phyloP scores from a whole-genome alignment of 2,329 filamentous ascomycete species.

The Talaromyces atroroseus region DNA sequence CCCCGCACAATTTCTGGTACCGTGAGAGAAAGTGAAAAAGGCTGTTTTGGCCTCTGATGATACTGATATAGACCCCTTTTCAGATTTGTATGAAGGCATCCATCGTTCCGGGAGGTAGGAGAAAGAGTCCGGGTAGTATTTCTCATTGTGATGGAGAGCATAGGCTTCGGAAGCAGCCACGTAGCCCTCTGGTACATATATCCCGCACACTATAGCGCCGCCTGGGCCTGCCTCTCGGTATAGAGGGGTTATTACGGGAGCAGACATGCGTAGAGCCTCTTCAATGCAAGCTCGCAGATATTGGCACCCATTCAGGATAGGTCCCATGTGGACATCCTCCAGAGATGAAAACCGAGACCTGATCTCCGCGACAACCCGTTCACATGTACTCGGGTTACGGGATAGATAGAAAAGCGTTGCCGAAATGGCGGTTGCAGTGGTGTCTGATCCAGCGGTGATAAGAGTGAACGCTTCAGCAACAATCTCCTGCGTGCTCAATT shows the following conservation, averaged over 20 bases:
- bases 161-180: background rate
- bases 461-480: conserved; percentile 2
- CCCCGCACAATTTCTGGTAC: background rate
- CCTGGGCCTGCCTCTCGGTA: conserved; percentile 7
- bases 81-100: background rate
- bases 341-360: background rate
- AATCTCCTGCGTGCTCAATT: background rate
- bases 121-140: conserved; percentile 6
- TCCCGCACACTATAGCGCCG: background rate
- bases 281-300: conserved; percentile 9
- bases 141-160: conserved; percentile 8
- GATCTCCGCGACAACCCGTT: background rate
- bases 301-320: background rate
- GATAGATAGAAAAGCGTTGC: conserved; percentile 6
- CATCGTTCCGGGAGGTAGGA: conserved; percentile 7
- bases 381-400: background rate
- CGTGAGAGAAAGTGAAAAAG: background rate
- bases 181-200: conserved; percentile 4
- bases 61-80: background rate
- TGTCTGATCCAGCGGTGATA: conserved; percentile 4
- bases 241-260: background rate
- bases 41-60: background rate
- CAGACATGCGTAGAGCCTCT: conserved; percentile 2
- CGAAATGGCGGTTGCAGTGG: conserved; percentile 1
- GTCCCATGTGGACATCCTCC: background rate